Evolutionary conservation across 2,329 filamentous ascomycete genomes (phyloP), one percentile per base, ranked within the genome.

Genomic region (Colletotrichum sansevieriae): DNA sequence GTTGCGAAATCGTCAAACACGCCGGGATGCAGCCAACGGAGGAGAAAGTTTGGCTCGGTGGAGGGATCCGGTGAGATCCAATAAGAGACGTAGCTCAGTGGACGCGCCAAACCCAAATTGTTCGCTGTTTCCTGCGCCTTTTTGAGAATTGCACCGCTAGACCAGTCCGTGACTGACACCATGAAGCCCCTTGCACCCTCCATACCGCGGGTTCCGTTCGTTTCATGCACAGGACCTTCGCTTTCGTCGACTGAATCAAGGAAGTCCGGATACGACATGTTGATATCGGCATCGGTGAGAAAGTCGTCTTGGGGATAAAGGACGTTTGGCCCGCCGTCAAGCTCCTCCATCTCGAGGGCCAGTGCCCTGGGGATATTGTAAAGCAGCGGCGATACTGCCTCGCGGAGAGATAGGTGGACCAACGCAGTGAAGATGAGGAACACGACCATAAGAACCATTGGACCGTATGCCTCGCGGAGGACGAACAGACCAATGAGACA

Each of bases 401-500:
- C 83, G 75, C 91, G 91, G 59, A 97, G 83, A 3, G 87, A 88
- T 49, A 94, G 75, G 77, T 97, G 93, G 79, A 94, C 94, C 20
- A 97, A 83, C 1, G 89, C 80, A 2, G 91, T 92, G 78, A 95
- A 91, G 72, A 97, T 75, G 22, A 96, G 83, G 78, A 94, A 91
- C 61, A 91, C 81, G 56, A 95, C 84, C 89, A 95, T 94, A 56
- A 96, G 81, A 33, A 94, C 82, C 74, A 95, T 78, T 0, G 93
- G 92, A 0, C 90, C 91, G 18, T 90, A 82, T 0, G 89, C 88
- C 1, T 84, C 81, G 7, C 88, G 89, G 58, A 95, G 88, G 59
- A 87, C 91, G 74, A 98, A 95, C 2, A 98, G 85, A 57, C 94
- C 95, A 72, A 97, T 91, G 76, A 98, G 84, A 78, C 93, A 96